Base-by-base conservation (phyloP, 2,329 filamentous ascomycete species). In the Exophiala spinifera region DNA sequence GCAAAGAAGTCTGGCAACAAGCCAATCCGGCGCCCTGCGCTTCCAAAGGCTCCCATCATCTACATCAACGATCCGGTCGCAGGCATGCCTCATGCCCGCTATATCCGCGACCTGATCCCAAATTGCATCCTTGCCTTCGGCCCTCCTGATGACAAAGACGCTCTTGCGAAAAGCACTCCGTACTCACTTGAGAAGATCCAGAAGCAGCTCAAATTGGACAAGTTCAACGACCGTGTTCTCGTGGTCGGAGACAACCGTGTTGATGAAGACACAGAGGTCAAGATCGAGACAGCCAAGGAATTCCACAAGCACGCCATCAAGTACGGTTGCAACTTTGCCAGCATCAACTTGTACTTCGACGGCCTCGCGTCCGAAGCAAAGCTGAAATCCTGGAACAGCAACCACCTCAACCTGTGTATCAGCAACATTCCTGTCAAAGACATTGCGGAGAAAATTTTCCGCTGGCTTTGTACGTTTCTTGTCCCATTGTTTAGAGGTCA, bases 401-500 rank as follows among this genome's bases (percentile, higher is more conserved):
- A 63, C 40, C 60, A 64, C 51, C 54, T 64, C 25, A 56, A 63
- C n/a, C 10, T 62, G 25, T 39, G 49, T 42, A 40, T 61, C 15
- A n/a, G 42, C 20, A 28, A 31, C 17, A n/a, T 54, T 28, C 48
- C 45, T 10, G 40, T 42, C 36, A 43, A 56, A 28, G 53, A 56
- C 37, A 50, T 59, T 13, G 51, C 61, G 17, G 37, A 60, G 31
- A 46, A 53, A 21, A 53, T 64, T 40, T 60, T 53, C 25, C 40
- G 50, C 20, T 62, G 57, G 57, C 54, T 64, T 4, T 61, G 62
- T 64, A 55, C 48, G 59, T 49, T 13, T n/a, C 23, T 23, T n/a
- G n/a, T n/a, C n/a, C n/a, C n/a, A n/a, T n/a, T n/a, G n/a, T n/a
- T n/a, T n/a, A n/a, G n/a, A n/a, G n/a, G n/a, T n/a, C n/a, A n/a